Conservation (phyloP, 2,329 filamentous ascomycete species). For the Allantophomopsis lycopodina region DNA sequence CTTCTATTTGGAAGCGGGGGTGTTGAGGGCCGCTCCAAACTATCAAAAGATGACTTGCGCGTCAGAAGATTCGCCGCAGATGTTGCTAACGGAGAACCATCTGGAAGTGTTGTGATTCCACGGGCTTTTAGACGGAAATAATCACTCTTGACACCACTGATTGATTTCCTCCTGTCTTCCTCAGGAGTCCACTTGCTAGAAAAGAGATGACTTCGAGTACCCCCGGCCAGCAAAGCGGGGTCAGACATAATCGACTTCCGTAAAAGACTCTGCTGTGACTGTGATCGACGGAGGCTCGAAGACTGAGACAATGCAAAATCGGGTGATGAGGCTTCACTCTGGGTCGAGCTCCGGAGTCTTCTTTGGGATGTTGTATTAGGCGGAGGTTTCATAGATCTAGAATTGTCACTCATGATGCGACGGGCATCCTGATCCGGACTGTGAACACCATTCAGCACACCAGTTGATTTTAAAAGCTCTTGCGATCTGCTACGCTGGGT, state of each 20-base stretch:
- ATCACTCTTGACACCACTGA: conserved; percentile 19
- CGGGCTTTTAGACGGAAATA: conserved; percentile 21
- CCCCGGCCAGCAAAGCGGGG: conserved; percentile 15
- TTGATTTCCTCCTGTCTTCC: conserved; percentile 10
- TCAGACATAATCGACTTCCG: conserved; percentile 16
- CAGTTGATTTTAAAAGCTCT: conserved; percentile 12
- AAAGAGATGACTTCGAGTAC: conserved; percentile 15
- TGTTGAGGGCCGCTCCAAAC: conserved; percentile 8
- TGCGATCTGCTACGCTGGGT: conserved; percentile 11
- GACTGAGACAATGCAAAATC: too few relatives aligned
- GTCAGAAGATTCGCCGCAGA: conserved; percentile 13
- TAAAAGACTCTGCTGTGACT: conserved; percentile 7
- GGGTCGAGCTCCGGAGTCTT: background rate
- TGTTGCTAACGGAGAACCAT: conserved; percentile 15
- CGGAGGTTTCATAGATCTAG: background rate
- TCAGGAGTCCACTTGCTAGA: conserved; percentile 7
- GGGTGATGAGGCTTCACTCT: background rate
- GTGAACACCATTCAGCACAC: conserved; percentile 13
- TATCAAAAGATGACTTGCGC: conserved; percentile 13
- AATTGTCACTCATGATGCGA: conserved; percentile 7
- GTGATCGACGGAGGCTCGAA: too few relatives aligned
- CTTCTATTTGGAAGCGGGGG: conserved; percentile 3
- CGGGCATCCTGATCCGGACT: conserved; percentile 1
- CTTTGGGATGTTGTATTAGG: background rate
- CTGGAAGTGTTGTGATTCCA: conserved; percentile 16